phyloP scores from a whole-genome alignment of 352 stramenopile species.

The Saprolegnia diclina region DNA sequence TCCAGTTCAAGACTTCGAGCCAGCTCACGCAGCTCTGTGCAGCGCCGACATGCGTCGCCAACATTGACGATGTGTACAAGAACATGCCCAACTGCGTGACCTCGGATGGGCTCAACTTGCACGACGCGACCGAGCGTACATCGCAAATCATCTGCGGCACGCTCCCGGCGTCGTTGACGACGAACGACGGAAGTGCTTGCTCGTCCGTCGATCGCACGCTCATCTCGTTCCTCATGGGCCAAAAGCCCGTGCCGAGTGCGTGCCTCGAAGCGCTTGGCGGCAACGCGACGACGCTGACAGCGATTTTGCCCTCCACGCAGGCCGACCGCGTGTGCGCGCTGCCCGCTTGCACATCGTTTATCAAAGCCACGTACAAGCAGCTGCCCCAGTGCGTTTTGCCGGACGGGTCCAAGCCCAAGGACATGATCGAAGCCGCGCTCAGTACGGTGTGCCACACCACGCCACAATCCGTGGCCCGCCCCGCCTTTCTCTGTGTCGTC shows the following conservation, averaged over 20 bases:
- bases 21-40: conserved; percentile 1
- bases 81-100: conserved; percentile 13
- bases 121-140: neutral
- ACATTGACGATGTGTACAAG: conserved; percentile 1
- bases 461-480: neutral
- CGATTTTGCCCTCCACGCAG: neutral
- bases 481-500: neutral
- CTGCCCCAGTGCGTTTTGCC: neutral
- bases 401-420: neutral
- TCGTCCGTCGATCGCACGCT: conserved; percentile 1
- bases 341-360: neutral
- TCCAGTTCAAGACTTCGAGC: neutral
- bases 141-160: conserved; percentile 7
- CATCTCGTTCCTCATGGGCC: conserved; percentile 7
- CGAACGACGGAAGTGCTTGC: neutral
- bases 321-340: neutral
- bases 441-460: neutral
- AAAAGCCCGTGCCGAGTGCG: neutral
- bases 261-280: neutral
- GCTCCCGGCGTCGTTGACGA: neutral
- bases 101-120: conserved; percentile 3
- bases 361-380: conserved; percentile 1
- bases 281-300: neutral
- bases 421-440: neutral
- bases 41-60: neutral